Conservation (phyloP, 176 grass and related monocot genomes). For the Dactylis glomerata region DNA sequence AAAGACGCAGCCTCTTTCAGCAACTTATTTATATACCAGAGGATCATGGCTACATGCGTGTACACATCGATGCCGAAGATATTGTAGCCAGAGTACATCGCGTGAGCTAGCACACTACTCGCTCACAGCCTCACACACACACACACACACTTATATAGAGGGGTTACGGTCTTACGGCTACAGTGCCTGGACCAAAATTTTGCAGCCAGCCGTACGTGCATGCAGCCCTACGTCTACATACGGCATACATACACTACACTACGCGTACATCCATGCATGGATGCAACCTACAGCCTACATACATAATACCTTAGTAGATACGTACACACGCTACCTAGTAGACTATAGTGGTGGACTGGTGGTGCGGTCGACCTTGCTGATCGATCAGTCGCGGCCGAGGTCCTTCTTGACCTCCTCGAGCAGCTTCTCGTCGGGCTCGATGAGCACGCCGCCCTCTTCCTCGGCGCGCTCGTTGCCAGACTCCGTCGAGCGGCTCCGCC, state of each 20-base stretch:
- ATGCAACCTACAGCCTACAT: not conserved
- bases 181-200: constrained; percentile 15
- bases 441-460: not conserved
- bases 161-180: not conserved
- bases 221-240: too few relatives aligned
- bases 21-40: not conserved
- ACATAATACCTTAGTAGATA: too few relatives aligned
- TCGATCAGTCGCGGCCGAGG: not conserved
- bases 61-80: not conserved
- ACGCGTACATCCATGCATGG: not conserved
- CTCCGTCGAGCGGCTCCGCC: constrained; percentile 11
- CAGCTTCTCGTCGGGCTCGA: constrained; percentile 30
- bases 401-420: constrained; percentile 9
- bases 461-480: constrained; percentile 30
- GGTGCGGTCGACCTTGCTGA: not conserved
- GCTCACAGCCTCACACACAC: too few relatives aligned
- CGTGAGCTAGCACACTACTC: too few relatives aligned
- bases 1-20: not conserved
- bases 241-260: not conserved
- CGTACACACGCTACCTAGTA: not conserved
- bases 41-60: not conserved
- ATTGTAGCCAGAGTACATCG: not conserved
- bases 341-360: not conserved
- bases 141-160: not conserved
- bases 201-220: not conserved